Percentiles rank a stretch among this genome's conserved stretches.
phyloP scores from a whole-genome alignment of 306 rosid species.

The Astragalus membranaceus region DNA sequence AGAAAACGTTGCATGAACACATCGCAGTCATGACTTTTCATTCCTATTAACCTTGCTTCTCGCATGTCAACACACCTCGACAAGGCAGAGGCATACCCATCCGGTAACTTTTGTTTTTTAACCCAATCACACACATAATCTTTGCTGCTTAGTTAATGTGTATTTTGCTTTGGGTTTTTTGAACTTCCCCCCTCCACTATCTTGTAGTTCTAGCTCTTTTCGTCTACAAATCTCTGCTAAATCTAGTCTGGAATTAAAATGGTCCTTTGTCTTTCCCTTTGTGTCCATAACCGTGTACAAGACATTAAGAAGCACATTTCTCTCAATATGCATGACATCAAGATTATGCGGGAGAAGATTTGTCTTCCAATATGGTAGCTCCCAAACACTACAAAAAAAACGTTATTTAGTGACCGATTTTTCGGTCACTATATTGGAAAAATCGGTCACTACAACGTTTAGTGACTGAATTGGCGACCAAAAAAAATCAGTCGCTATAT shows the following conservation, averaged over 20 bases:
- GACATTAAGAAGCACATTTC: background rate
- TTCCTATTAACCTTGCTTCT: background rate
- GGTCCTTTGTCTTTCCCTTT: background rate
- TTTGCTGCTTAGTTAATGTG: background rate
- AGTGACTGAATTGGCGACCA: too few relatives aligned
- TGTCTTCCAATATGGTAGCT: background rate
- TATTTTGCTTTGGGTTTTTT: background rate
- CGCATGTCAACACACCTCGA: background rate
- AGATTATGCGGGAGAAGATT: background rate
- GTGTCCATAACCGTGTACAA: background rate
- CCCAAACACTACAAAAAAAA: too few relatives aligned
- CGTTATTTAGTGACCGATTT: too few relatives aligned
- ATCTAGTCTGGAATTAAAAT: background rate
- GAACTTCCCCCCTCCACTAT: background rate
- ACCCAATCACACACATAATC: too few relatives aligned
- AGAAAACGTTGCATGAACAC: background rate
- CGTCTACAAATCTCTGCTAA: background rate
- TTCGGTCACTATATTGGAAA: too few relatives aligned
- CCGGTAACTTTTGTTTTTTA: background rate
- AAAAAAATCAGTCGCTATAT: too few relatives aligned
- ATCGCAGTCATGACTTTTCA: too few relatives aligned
- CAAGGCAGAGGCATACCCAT: background rate
- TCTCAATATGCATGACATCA: background rate
- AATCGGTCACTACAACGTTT: too few relatives aligned
- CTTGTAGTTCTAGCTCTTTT: background rate